Conservation (phyloP, 176 grass and related monocot species). For the Bothriochloa decipiens region DNA sequence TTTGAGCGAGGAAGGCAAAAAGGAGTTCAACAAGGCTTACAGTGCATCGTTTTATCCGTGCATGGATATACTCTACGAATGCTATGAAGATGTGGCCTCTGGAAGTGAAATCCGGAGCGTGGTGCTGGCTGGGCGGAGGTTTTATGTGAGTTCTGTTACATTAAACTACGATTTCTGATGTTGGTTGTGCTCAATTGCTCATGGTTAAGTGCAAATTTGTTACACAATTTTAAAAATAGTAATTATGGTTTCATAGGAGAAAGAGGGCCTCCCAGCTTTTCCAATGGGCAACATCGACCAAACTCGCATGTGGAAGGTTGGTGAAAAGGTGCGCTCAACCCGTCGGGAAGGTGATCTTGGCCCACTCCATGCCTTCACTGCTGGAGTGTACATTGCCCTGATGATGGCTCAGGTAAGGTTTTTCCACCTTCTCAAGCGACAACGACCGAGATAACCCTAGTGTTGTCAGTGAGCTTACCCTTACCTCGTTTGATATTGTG, state of each 20-base stretch:
- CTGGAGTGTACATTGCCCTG: conserved; percentile 70
- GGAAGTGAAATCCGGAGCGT: conserved; percentile 87
- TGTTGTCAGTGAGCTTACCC: no score
- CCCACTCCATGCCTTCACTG: conserved; percentile 65
- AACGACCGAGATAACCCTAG: background rate
- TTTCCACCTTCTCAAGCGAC: conserved; percentile 43
- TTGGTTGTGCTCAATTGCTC: background rate
- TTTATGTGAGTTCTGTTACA: conserved; percentile 54
- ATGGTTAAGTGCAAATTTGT: background rate
- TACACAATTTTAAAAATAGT: background rate
- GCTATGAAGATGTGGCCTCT: conserved; percentile 77
- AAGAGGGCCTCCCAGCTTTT: conserved; percentile 82
- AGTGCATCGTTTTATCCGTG: conserved; percentile 78
- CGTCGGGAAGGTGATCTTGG: conserved; percentile 62
- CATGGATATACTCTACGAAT: conserved; percentile 82
- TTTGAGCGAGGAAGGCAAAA: conserved; percentile 64
- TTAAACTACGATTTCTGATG: conserved; percentile 11
- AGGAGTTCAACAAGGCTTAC: conserved; percentile 73
- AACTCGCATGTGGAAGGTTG: conserved; percentile 83
- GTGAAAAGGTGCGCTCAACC: conserved; percentile 68
- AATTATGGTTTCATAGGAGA: conserved; percentile 67
- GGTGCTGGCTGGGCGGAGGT: conserved; percentile 73
- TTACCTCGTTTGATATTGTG: no score
- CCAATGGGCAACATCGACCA: conserved; percentile 81
- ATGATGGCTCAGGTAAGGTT: conserved; percentile 84